Evolutionary conservation across 768 basidiomycete genomes (phyloP).

Genomic region (Xerocomus spinulosus): DNA sequence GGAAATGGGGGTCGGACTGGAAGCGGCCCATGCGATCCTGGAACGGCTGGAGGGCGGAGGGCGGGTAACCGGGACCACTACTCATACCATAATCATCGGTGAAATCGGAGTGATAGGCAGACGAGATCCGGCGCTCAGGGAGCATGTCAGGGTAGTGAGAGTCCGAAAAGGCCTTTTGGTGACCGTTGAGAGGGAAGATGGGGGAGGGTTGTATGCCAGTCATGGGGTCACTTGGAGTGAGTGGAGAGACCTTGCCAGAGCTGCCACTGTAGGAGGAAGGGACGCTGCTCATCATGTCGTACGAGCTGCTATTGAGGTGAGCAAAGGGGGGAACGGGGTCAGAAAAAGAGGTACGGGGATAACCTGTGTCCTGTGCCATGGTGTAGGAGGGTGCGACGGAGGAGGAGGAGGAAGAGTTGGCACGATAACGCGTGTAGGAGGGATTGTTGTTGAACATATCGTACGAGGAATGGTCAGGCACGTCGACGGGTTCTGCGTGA

Average conservation of each 20-base stretch:
- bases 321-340: slow-evolving; percentile 60
- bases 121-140: slow-evolving; percentile 54
- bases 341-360: slow-evolving; percentile 53
- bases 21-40: slow-evolving; percentile 56
- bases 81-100: slow-evolving; percentile 59
- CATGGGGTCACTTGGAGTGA: slow-evolving; percentile 65
- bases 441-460: slow-evolving; percentile 56
- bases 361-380: slow-evolving; percentile 53
- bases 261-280: slow-evolving; percentile 53
- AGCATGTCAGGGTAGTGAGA: slow-evolving; percentile 55
- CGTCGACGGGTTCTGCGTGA: slow-evolving; percentile 51
- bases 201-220: slow-evolving; percentile 52
- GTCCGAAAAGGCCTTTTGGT: slow-evolving; percentile 54
- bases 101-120: slow-evolving; percentile 55
- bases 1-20: slow-evolving; percentile 49
- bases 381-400: slow-evolving; percentile 56
- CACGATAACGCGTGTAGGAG: slow-evolving; percentile 58
- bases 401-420: slow-evolving; percentile 68
- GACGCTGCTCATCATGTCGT: slow-evolving; percentile 61
- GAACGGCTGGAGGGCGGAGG: slow-evolving; percentile 52
- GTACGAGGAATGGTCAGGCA: slow-evolving; percentile 55
- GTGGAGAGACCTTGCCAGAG: slow-evolving; percentile 72
- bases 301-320: slow-evolving; percentile 48
- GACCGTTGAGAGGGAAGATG: slow-evolving; percentile 41
- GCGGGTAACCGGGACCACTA: slow-evolving; percentile 43